A percentile compares a stretch with the other conserved stretches of the same genome.
Conservation (phyloP, 2,329 filamentous ascomycete genomes). For the Fusarium domesticum region DNA sequence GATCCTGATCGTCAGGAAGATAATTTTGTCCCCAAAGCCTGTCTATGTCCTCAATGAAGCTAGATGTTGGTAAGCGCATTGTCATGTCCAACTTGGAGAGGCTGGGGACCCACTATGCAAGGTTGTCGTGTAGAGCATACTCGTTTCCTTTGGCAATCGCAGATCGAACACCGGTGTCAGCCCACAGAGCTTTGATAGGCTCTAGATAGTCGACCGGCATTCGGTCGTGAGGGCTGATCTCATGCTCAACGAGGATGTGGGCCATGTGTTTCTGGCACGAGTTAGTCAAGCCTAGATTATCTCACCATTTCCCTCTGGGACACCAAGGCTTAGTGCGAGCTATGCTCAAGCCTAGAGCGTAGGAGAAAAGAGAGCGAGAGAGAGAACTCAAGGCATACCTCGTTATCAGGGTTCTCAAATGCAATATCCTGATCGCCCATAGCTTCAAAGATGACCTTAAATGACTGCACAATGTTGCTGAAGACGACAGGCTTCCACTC, state of each 20-base stretch:
- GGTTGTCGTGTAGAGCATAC: slow-evolving; percentile 92
- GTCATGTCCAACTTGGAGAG: background rate
- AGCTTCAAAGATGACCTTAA: slow-evolving; percentile 84
- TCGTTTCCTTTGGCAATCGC: slow-evolving; percentile 95
- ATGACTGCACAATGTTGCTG: slow-evolving; percentile 88
- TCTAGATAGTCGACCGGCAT: slow-evolving; percentile 75
- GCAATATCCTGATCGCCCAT: slow-evolving; percentile 82
- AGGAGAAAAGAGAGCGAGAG: slow-evolving; percentile 1
- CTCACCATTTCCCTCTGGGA: slow-evolving; percentile 12
- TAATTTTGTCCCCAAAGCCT: slow-evolving; percentile 74
- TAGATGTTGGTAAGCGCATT: slow-evolving; percentile 37
- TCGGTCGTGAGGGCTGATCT: slow-evolving; percentile 77
- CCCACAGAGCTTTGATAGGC: slow-evolving; percentile 83
- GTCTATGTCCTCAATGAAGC: slow-evolving; percentile 79
- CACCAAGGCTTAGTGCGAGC: slow-evolving; percentile 1
- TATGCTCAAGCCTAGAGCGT: slow-evolving; percentile 1
- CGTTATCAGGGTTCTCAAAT: slow-evolving; percentile 75
- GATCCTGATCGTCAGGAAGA: slow-evolving; percentile 89
- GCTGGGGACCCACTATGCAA: slow-evolving; percentile 79
- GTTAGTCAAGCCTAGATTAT: slow-evolving; percentile 36
- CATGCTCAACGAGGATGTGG: slow-evolving; percentile 72
- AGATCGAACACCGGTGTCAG: slow-evolving; percentile 75
- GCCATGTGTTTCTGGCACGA: slow-evolving; percentile 68
- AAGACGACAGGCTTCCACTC: slow-evolving; percentile 96
- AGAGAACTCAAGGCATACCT: slow-evolving; percentile 52